Conservation (phyloP, 2,329 filamentous ascomycete species). For the Didymella keratinophila region DNA sequence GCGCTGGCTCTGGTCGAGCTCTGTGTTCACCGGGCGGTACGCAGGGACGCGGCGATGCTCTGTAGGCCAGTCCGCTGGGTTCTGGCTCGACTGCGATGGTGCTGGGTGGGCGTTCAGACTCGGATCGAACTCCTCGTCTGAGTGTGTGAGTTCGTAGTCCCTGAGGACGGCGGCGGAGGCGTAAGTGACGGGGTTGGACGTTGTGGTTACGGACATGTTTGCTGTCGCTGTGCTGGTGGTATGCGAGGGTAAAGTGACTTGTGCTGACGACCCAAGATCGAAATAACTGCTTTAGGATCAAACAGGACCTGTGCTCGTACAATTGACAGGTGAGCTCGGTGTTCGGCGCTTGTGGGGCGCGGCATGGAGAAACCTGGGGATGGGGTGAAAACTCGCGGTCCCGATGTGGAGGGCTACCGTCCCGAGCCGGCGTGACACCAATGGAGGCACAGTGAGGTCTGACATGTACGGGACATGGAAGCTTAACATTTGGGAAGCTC, state of each 20-base stretch:
- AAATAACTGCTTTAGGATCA: background rate
- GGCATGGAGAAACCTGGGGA: background rate
- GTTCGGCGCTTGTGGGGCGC: conserved; percentile 12
- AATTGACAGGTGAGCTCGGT: background rate
- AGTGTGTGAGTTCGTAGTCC: conserved; percentile 59
- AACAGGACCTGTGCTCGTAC: background rate
- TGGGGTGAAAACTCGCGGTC: background rate
- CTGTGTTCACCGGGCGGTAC: conserved; percentile 56
- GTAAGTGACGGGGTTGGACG: conserved; percentile 50
- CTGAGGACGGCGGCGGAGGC: conserved; percentile 50
- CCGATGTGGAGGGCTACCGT: conserved; percentile 11
- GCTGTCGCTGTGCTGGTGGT: conserved; percentile 9
- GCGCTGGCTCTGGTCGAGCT: conserved; percentile 54
- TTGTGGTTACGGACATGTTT: conserved; percentile 57
- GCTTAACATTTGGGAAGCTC: conserved; percentile 2
- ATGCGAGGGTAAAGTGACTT: background rate
- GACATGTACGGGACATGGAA: background rate
- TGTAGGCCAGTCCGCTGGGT: conserved; percentile 55
- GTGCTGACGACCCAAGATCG: background rate
- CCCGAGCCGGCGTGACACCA: conserved; percentile 5
- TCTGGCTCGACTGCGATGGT: conserved; percentile 38
- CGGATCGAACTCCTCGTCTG: conserved; percentile 36
- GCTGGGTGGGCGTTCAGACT: conserved; percentile 41
- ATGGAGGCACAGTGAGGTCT: background rate
- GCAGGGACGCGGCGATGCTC: conserved; percentile 58